Conservation (phyloP, 306 rosid genomes). For the Argentina anserina region DNA sequence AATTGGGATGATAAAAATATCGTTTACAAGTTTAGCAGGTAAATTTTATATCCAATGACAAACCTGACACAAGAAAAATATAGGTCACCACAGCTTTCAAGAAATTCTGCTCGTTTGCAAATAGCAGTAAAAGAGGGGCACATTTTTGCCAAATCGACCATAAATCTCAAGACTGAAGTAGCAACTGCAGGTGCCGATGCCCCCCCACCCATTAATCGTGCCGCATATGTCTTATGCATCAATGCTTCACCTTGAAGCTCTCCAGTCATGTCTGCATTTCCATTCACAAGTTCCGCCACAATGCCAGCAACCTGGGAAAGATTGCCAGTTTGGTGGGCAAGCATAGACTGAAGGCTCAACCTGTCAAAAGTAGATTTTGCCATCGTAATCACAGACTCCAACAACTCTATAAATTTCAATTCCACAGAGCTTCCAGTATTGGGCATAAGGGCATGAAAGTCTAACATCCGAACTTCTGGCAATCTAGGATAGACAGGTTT, state of each 20-base stretch:
- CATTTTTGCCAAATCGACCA: slow-evolving; percentile 99
- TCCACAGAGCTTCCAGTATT: slow-evolving; percentile 75
- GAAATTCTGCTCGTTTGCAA: slow-evolving; percentile 88
- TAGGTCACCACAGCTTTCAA: slow-evolving; percentile 89
- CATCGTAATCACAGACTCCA: slow-evolving; percentile 93
- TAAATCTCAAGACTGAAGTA: slow-evolving; percentile 87
- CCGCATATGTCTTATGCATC: slow-evolving; percentile 99
- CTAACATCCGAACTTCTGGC: slow-evolving; percentile 99
- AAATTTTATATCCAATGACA: slow-evolving; percentile 26
- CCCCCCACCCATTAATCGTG: slow-evolving; percentile 99
- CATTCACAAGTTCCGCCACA: slow-evolving; percentile 96
- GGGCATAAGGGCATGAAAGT: slow-evolving; percentile 98
- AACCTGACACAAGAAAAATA: slow-evolving; percentile 98
- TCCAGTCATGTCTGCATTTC: slow-evolving; percentile 91
- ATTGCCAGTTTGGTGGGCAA: slow-evolving; percentile 90
- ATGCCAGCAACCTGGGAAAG: slow-evolving; percentile 95
- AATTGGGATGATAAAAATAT: slow-evolving; percentile 3
- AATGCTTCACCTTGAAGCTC: slow-evolving; percentile 99
- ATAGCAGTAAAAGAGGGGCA: slow-evolving; percentile 83
- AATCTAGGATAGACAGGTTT: slow-evolving; percentile 96
- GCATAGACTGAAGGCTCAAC: slow-evolving; percentile 86
- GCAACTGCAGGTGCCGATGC: slow-evolving; percentile 99
- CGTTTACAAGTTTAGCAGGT: slow-evolving; percentile 3
- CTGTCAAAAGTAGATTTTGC: slow-evolving; percentile 91
- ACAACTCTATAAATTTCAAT: slow-evolving; percentile 69